These are phyloP conservation scores for Cyberlindnera samutprakarnensis DNA, from an alignment of 805 yeast genomes.

Conservation along the genomic window DNA sequence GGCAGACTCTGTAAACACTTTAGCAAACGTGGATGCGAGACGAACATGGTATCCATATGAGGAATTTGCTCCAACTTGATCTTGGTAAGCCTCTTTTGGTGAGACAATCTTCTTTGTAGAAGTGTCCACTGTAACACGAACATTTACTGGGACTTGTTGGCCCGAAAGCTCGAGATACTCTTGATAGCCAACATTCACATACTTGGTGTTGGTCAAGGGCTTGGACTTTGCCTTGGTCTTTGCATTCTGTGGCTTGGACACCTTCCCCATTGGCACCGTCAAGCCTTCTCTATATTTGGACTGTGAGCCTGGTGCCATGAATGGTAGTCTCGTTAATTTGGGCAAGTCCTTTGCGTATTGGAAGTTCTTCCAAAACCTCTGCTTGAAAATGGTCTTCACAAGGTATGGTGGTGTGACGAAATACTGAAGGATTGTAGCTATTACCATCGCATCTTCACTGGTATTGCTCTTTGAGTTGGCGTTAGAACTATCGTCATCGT, in stretches of 20 bases:
- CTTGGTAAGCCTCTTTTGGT: constrained; percentile 61
- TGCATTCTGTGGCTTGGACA: constrained; percentile 20
- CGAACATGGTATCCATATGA: constrained; percentile 74
- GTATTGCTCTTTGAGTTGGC: constrained; percentile 11
- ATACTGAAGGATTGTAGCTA: constrained; percentile 68
- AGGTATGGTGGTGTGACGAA: constrained; percentile 83
- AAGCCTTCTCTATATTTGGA: constrained; percentile 58
- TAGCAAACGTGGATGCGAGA: constrained; percentile 49
- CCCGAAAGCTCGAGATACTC: constrained; percentile 48
- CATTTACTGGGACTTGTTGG: constrained; percentile 65
- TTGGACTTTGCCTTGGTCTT: constrained; percentile 45
- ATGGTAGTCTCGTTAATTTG: constrained; percentile 64
- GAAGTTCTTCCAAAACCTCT: constrained; percentile 38
- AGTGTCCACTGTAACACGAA: constrained; percentile 74
- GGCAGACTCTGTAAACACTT: constrained; percentile 64
- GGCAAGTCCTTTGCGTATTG: constrained; percentile 65
- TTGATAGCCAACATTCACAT: constrained; percentile 66
- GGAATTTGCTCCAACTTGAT: constrained; percentile 48
- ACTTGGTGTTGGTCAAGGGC: constrained; percentile 54
- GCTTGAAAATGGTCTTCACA: constrained; percentile 53
- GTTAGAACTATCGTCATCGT: constrained; percentile 12
- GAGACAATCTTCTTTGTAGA: constrained; percentile 56
- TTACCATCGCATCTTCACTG: constrained; percentile 37
- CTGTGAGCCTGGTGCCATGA: constrained; percentile 40
- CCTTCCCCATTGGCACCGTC: constrained; percentile 33